A percentile compares a stretch with the other conserved stretches of the same genome.
These are phyloP conservation scores for Pichia sp. DNA, from an alignment of 1,139 yeast species.

Conservation along the genomic window DNA sequence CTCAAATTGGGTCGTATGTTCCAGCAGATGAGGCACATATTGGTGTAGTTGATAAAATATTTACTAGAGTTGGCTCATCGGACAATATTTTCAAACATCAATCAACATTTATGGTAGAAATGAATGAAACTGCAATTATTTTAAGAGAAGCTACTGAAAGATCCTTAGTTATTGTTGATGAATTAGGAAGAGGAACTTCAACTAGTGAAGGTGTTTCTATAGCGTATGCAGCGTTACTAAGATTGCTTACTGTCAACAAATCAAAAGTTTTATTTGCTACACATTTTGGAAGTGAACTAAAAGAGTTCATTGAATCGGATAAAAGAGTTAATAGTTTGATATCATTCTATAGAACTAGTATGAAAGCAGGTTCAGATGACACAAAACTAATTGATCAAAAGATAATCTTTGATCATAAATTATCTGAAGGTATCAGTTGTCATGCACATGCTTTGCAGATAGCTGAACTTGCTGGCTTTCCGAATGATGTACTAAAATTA, in stretches of 20 bases:
- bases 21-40: constrained; percentile 71
- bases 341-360: constrained; percentile 45
- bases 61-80: constrained; percentile 86
- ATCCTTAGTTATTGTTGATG: constrained; percentile 87
- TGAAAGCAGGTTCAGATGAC: constrained; percentile 26
- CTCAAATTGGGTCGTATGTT: constrained; percentile 85
- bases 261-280: constrained; percentile 88
- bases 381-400: constrained; percentile 25
- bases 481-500: constrained; percentile 46
- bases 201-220: constrained; percentile 84
- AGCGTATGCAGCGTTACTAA: constrained; percentile 72
- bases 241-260: constrained; percentile 48
- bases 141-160: constrained; percentile 65
- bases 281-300: constrained; percentile 74
- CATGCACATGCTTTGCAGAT: constrained; percentile 82
- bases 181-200: constrained; percentile 95
- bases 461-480: constrained; percentile 82
- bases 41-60: constrained; percentile 79
- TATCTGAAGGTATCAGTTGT: constrained; percentile 65
- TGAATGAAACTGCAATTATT: constrained; percentile 89
- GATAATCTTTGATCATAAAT: constrained; percentile 52
- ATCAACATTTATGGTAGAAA: constrained; percentile 95
- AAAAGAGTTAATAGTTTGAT: constrained; percentile 30
- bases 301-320: constrained; percentile 34
- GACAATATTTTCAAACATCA: constrained; percentile 83